Evolutionary conservation across 2,329 filamentous ascomycete species (phyloP).

Genomic region (Aspergillus viridinutans): DNA sequence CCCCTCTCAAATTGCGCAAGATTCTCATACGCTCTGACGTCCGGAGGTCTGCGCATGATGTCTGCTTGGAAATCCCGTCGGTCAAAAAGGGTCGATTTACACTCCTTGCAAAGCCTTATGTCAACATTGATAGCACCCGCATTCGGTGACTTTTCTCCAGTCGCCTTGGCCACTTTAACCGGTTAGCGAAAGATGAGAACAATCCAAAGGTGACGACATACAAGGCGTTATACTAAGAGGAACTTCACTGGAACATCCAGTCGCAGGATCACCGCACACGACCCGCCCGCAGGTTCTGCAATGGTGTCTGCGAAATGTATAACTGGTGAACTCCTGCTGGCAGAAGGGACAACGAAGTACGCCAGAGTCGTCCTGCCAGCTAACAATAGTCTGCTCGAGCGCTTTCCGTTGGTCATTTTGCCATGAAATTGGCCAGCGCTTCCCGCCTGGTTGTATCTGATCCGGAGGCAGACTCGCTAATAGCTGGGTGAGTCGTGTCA

Average conservation of each 20-base stretch:
- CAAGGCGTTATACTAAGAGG: conserved; percentile 69
- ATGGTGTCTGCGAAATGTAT: conserved; percentile 90
- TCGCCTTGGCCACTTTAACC: conserved; percentile 31
- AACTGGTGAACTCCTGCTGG: conserved; percentile 89
- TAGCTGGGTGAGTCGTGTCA: conserved; percentile 84
- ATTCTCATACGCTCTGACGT: conserved; percentile 78
- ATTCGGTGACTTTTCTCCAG: conserved; percentile 40
- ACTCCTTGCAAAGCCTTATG: conserved; percentile 88
- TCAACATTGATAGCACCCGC: conserved; percentile 65
- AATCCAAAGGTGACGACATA: conserved; percentile 37
- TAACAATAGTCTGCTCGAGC: conserved; percentile 86
- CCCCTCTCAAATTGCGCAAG: conserved; percentile 83
- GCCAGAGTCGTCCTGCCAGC: conserved; percentile 86
- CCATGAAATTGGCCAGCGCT: conserved; percentile 53
- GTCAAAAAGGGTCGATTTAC: conserved; percentile 66
- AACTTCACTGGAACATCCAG: conserved; percentile 79
- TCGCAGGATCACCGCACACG: conserved; percentile 82
- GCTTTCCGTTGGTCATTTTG: conserved; percentile 73
- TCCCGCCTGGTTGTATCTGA: conserved; percentile 49
- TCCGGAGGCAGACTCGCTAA: conserved; percentile 72
- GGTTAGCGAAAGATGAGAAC: conserved; percentile 18
- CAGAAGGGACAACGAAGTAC: conserved; percentile 87
- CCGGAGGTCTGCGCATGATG: conserved; percentile 62
- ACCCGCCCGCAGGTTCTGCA: conserved; percentile 91
- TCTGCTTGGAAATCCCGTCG: conserved; percentile 75